Base-by-base conservation (phyloP, 805 yeast species). In the Torulaspora quercuum region DNA sequence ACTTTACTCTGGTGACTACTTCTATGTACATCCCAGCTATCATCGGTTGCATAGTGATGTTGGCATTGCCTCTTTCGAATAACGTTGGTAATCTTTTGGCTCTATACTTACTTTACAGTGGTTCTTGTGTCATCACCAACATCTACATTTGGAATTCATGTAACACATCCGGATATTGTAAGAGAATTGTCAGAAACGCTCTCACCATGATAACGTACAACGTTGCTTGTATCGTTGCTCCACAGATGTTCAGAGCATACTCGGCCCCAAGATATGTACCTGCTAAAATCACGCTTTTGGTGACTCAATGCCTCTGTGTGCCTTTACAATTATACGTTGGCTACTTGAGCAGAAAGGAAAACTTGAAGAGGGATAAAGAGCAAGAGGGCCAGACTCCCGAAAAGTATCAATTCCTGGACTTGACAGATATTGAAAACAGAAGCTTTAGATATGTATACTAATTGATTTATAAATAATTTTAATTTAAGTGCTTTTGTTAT, bases 111-210 rank as follows among this genome's bases (percentile, higher is more conserved):
- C 63, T 69, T 31, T 65, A 76, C 70, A 67, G 80, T 48, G 70
- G 82, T 27, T 71, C 78, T 19, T 67, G 78, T 59, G 66, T 75
- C 35, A 76, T 75, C 37, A 74, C 82, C 1, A 64, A 77, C 35
- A 64, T 78, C 19, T 77, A 76, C 49, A 70, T 77, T 4, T 77
- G 82, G 83, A 75, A 75, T 42, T 69, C 73, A 37, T 70, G 79
- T 29, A 77, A 77, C 46, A 76, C 80, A 6, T 75, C 82, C 1
- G 82, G 83, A 1, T 73, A 75, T 37, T 75, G 80, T 5, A 78
- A 78, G 49, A 68, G 77, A 43, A 57, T 75, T 16, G 69, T 70
- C 20, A 61, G 80, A 42, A 76, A 75, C 47, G 75, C 73, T 4
- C 48, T 70, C 15, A 75, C 78, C 0, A 71, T 77, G 77, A 63